Conservation (phyloP, 2,329 filamentous ascomycete genomes). For the Colletotrichum agaves region DNA sequence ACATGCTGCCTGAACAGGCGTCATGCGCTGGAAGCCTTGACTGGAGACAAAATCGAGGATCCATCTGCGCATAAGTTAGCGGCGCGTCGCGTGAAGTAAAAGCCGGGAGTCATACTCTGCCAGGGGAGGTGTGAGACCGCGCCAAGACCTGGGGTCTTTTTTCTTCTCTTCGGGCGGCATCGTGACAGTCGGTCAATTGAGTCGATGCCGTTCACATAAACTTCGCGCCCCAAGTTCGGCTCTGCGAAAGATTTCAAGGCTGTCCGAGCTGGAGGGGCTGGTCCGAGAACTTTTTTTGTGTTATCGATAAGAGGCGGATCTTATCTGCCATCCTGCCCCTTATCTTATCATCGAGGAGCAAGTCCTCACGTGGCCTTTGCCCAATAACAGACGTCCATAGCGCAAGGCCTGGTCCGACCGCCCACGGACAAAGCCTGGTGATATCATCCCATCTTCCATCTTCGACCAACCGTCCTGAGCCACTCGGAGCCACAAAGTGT, state of each 20-base stretch:
- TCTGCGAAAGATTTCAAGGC: constrained; percentile 4
- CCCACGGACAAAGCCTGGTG: constrained; percentile 33
- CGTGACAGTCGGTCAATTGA: background rate
- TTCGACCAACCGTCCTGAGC: constrained; percentile 22
- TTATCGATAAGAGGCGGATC: constrained; percentile 23
- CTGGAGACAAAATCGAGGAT: constrained; percentile 83
- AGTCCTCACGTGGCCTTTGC: background rate
- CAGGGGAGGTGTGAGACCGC: constrained; percentile 51
- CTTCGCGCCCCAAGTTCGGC: constrained; percentile 6
- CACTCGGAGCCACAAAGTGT: constrained; percentile 19
- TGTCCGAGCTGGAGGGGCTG: constrained; percentile 28
- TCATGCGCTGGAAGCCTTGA: constrained; percentile 90
- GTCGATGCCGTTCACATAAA: background rate
- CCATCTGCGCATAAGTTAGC: constrained; percentile 83
- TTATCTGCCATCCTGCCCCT: constrained; percentile 2
- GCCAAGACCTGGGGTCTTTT: constrained; percentile 61
- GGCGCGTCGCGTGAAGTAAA: constrained; percentile 66
- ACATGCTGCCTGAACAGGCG: constrained; percentile 92
- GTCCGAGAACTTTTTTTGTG: constrained; percentile 33
- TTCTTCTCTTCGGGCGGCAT: constrained; percentile 52
- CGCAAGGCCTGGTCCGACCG: constrained; percentile 34
- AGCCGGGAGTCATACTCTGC: constrained; percentile 41
- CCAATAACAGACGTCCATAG: constrained; percentile 7
- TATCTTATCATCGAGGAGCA: background rate
- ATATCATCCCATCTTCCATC: constrained; percentile 32